Percentiles rank a stretch among this genome's conserved stretches.
Evolutionary conservation across 768 basidiomycete species (phyloP).

Genomic region (Leccinum arenicola): DNA sequence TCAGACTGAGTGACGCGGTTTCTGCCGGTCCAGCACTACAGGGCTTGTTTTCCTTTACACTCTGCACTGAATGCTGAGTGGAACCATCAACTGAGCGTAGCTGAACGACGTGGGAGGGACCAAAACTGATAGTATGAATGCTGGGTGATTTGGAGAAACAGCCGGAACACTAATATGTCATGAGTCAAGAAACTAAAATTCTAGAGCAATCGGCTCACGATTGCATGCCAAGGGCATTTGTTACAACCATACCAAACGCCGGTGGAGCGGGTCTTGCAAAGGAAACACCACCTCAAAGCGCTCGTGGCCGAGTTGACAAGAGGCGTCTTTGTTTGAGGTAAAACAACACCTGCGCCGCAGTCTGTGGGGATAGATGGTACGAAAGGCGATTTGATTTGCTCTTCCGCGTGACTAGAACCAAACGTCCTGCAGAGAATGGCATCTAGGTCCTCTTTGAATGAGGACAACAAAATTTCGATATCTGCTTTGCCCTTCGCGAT

Average conservation of each 20-base stretch:
- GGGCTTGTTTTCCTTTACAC: neutral
- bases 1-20: neutral
- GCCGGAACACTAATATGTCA: constrained; percentile 20
- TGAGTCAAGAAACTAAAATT: constrained; percentile 6
- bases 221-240: constrained; percentile 31
- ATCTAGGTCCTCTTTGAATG: constrained; percentile 57
- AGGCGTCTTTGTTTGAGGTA: neutral
- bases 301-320: neutral
- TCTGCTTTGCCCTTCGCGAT: constrained; percentile 47
- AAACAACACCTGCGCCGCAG: neutral
- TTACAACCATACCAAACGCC: constrained; percentile 31
- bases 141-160: constrained; percentile 29
- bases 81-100: constrained; percentile 6
- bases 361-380: neutral
- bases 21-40: neutral
- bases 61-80: neutral
- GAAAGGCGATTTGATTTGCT: neutral
- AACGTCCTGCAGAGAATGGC: constrained; percentile 40
- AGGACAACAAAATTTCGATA: constrained; percentile 42
- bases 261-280: constrained; percentile 27
- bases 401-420: constrained; percentile 16
- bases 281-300: constrained; percentile 26
- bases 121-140: constrained; percentile 31
- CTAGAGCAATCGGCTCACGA: constrained; percentile 21
- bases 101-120: constrained; percentile 29